phyloP scores from a whole-genome alignment of 306 rosid genomes.

The Glycine tomentella region DNA sequence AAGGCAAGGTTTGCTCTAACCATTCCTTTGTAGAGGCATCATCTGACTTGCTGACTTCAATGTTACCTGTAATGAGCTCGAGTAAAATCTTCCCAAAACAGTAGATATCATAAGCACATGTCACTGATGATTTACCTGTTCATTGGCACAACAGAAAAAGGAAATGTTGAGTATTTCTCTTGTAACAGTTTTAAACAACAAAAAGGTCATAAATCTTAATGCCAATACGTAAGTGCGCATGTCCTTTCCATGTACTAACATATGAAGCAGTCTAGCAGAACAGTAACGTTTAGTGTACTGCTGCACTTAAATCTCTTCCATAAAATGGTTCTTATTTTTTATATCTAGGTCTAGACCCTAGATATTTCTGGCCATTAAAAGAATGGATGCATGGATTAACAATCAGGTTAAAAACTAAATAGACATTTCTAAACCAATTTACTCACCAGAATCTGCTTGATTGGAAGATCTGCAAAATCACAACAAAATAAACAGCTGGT shows the following conservation, averaged over 20 bases:
- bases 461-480: conserved; percentile 69
- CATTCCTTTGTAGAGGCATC: conserved; percentile 75
- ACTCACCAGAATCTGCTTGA: conserved; percentile 69
- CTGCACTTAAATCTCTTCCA: conserved; percentile 16
- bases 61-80: conserved; percentile 91
- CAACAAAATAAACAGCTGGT: conserved; percentile 32
- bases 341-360: not conserved
- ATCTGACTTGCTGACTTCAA: conserved; percentile 70
- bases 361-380: conserved; percentile 5
- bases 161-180: conserved; percentile 18
- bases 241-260: not conserved
- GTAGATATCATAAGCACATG: conserved; percentile 76
- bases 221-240: conserved; percentile 3
- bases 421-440: conserved; percentile 39
- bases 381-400: conserved; percentile 32
- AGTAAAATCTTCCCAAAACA: conserved; percentile 89
- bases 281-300: not conserved
- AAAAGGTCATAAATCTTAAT: not conserved
- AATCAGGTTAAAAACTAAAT: not conserved
- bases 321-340: not conserved
- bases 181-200: not conserved
- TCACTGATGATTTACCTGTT: conserved; percentile 66
- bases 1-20: conserved; percentile 69
- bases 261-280: not conserved
- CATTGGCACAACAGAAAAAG: conserved; percentile 41